Base-by-base conservation (phyloP, 306 rosid genomes). In the Inga oerstediana region DNA sequence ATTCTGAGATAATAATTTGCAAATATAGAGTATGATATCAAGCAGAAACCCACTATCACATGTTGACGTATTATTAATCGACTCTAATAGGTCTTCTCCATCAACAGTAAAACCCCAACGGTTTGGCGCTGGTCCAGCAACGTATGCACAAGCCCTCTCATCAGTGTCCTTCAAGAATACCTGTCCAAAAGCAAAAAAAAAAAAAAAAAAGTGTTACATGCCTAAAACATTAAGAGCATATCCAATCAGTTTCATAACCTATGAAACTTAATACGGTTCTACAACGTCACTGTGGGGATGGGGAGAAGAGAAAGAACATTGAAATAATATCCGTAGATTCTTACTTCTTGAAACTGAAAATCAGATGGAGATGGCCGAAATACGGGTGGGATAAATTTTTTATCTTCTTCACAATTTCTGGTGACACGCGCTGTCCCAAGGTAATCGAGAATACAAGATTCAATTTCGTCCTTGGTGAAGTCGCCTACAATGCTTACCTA, bases 41-140 rank as follows among this genome's bases (percentile, higher is more conserved):
- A 44, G 69, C 73, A 74, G 68, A 41, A 83, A 83, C 94, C 85
- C 87, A 94, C 98, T 90, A 62, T 88, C 87, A 75, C 75, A 51
- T 24, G 86, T 79, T 34, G 91, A 72, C 48, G 82, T 86, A 78
- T 82, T 84, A 64, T 74, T 81, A 74, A 91, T 80, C 8, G 92
- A 89, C 87, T 85, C 89, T 72, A 94, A 81, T 76, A 94, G 88
- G 81, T 94, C 97, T 58, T 78, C 62, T 51, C 97, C 97, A 74
- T 96, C 97, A 69, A 89, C 97, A 19, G 94, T 92, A 79, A 86
- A 87, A 84, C 99, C 99, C 99, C 99, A 96, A 82, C 99, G 98
- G 88, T 94, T 96, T 74, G 99, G 99, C 58, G 99, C 97, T 37
- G 99, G 99, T 74, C 98, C 98, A 83, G 99, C 95, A 92, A 96